A percentile compares a stretch with the other conserved stretches of the same genome.
These are phyloP conservation scores for Pelargonium myrrhifolium DNA, from an alignment of 441 rosid genomes.

Conservation along the genomic window DNA sequence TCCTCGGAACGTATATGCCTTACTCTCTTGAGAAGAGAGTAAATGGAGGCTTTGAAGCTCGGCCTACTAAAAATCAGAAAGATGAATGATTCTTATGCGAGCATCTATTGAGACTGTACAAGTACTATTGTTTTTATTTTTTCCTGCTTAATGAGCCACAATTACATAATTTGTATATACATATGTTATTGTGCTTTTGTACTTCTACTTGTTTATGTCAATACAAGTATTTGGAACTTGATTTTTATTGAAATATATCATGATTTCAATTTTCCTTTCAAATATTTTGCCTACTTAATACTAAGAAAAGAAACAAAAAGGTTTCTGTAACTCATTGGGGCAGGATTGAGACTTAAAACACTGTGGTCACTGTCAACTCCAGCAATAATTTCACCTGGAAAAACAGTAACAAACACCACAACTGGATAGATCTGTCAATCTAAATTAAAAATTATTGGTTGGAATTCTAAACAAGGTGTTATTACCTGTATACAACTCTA, in stretches of 20 bases:
- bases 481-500: no score
- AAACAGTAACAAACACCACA: no score
- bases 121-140: constrained; percentile 7
- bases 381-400: no score
- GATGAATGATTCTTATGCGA: constrained; percentile 28
- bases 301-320: no score
- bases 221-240: constrained; percentile 8
- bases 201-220: constrained; percentile 15
- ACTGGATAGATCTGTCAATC: no score
- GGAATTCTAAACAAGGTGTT: no score
- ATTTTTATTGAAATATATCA: not conserved
- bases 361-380: no score
- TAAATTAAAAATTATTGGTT: no score
- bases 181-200: constrained; percentile 23
- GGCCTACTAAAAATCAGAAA: constrained; percentile 52
- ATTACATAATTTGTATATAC: constrained; percentile 26
- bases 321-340: no score
- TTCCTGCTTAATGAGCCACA: constrained; percentile 11
- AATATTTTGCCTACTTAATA: no score
- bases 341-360: no score
- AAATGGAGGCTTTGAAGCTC: constrained; percentile 71
- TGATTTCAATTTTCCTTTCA: no score
- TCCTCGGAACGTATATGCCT: constrained; percentile 88
- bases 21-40: constrained; percentile 67
- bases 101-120: constrained; percentile 20